Conservation (phyloP, 805 yeast genomes). For the Metschnikowia sp. region DNA sequence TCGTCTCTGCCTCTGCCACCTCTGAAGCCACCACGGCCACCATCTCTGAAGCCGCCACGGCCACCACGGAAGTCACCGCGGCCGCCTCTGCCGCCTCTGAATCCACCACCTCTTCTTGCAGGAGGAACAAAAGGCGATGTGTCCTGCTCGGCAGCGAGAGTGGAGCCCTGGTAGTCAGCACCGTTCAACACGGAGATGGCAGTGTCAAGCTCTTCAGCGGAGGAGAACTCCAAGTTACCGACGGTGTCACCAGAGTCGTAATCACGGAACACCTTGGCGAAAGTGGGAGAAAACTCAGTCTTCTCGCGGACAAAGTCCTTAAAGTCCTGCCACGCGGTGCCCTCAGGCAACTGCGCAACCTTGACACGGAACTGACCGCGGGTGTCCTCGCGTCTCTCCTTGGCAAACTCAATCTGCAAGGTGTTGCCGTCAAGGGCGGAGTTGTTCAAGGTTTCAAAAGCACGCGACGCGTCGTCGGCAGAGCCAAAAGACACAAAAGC, state of each 20-base stretch:
- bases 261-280: constrained; percentile 50
- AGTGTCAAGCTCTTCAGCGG: constrained; percentile 70
- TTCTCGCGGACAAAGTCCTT: constrained; percentile 87
- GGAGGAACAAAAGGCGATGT: constrained; percentile 55
- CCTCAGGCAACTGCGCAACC: constrained; percentile 67
- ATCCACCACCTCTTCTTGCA: constrained; percentile 43
- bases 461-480: constrained; percentile 50
- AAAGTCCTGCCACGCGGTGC: constrained; percentile 82
- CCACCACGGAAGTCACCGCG: constrained; percentile 41
- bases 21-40: constrained; percentile 45
- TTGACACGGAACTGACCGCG: constrained; percentile 74
- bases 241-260: constrained; percentile 43
- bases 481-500: constrained; percentile 86
- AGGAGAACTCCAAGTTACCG: constrained; percentile 53
- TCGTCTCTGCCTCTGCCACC: constrained; percentile 21
- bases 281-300: constrained; percentile 60
- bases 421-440: constrained; percentile 49
- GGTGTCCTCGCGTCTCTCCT: constrained; percentile 53
- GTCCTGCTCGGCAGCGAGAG: constrained; percentile 76
- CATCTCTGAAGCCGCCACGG: constrained; percentile 35
- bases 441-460: constrained; percentile 45
- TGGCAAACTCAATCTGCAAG: constrained; percentile 52
- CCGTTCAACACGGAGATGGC: constrained; percentile 75
- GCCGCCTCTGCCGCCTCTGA: constrained; percentile 39
- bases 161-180: constrained; percentile 65